Evolutionary conservation across 1,284 basidiomycete genomes (phyloP), one percentile per base, ranked within the genome.

Genomic region (Ceratobasidium sp.): DNA sequence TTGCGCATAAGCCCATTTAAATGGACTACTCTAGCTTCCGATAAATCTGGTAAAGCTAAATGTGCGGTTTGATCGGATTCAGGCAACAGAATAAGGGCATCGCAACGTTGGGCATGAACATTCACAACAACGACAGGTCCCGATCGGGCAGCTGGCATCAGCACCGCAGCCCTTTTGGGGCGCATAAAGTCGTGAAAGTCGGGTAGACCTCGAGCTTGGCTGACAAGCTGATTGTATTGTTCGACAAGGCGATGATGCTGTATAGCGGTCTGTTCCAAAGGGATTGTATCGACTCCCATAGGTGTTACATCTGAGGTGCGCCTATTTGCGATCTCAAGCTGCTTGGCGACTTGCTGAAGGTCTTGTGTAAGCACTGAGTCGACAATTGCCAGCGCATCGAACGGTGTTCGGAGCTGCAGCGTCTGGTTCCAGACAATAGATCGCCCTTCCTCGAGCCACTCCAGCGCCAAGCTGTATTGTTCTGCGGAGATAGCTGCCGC

Each of bases 71-170:
- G 6, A 7, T 18, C 47, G 16, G 47, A 49, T 6, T 49, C 23
- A 9, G 47, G 47, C n/a, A 69, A 38, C 28, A 73, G 38, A 35
- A 81, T 78, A 50, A 82, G 57, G 8, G 78, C 80, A 72, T 82
- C 78, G 11, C 78, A 81, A 2, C 76, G 71, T 28, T 77, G 75
- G 35, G 52, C 57, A 57, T 76, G 76, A n/a, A 78, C 74, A 46
- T 80, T 83, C 62, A 83, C 72, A 28, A 82, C 49, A 72, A 84
- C 75, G 28, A 84, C 79, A 0, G 83, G 83, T 4, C 83, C 49
- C 18, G 26, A 38, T n/a, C 35, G 32, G 13, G 55, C 30, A 41
- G 38, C 55, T 21, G 7, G 7, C 6, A 8, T 21, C 23, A 41
- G 23, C 23, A 21, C 55, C 5, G n/a, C 23, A 11, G 49, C 30